Base-by-base conservation (phyloP, 2,329 filamentous ascomycete species). In the Blastomyces parvus region DNA sequence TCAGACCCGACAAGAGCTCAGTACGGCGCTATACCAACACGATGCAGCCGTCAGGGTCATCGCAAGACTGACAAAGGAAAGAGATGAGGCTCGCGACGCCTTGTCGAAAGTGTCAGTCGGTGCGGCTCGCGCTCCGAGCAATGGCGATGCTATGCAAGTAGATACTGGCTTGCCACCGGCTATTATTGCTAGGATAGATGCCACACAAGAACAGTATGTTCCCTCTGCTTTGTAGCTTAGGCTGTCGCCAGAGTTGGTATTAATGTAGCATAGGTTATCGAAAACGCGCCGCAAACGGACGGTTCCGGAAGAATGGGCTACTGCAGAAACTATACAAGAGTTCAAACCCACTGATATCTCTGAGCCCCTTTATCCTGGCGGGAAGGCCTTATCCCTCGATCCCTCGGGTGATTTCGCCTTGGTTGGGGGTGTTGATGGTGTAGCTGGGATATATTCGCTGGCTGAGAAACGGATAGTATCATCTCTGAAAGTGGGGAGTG, bases 1-100 rank as follows among this genome's bases (percentile, higher is more conserved):
- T 60, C 90, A 96, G 74, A 96, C 92, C 52, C 84, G 93, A 68
- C 92, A 97, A 78, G 94, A 99, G 80, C 85, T 99, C 63, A 91
- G 91, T 63, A 94, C 91, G 1, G 90, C 94, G 0, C 82, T 99
- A 30, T 99, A 99, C 78, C 93, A 97, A 78, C 90, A 97, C 70
- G 94, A 99, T 81, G 93, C 94, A 1, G 94, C 94, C n/a, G 87
- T 96, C 59, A 84, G 94, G 66, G 94, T 99, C 59, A 96, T 99
- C 77, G 91, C 91, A 67, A 86, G 93, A 58, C 75, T 99, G 74
- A 89, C 89, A n/a, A 88, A 85, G 74, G 94, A 99, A 81, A 82
- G 94, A 66, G 92, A 99, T 71, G 92, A 97, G 76, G 92, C 94
- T 56, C 84, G 93, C 67, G 89, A 94, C 76, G 90, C 94, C 17